Base-by-base conservation (phyloP, 129 eudicot species). In the Rutidosis leptorrhynchoides region DNA sequence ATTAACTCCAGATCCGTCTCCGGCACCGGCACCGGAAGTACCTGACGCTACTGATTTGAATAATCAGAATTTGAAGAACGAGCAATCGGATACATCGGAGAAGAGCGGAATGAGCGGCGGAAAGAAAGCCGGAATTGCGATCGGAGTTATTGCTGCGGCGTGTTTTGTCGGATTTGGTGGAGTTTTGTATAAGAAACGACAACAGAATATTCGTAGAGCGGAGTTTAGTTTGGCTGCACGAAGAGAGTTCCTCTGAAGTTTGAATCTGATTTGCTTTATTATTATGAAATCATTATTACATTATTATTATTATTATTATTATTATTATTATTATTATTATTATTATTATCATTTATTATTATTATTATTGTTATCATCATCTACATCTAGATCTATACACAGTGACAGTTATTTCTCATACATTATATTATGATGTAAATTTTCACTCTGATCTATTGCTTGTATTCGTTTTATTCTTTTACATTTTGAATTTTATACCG, bases 181-280 rank as follows among this genome's bases (percentile, higher is more conserved):
- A 21, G 6, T 86, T 51, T 28, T 86, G 62, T 83, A 78, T 76
- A 83, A 70, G 70, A 86, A 86, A 64, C 79, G 89, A 2, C 84
- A 73, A 72, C 71, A 72, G 74, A 86, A 86, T 45, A 75, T 86
- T 22, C 83, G 67, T 22, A 78, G 89, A 24, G 71, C 94, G 1
- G 78, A 86, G 75, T 83, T 74, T 68, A 81, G 88, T 19, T 68
- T 66, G 58, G 78, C 82, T 45, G 86, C 86, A 32, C 67, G 93
- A 59, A 73, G 83, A 26, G 88, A 82, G 65, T 48, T 80, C 45
- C 92, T 85, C 60, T 82, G 71, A 73, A 4, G 7, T 43, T 65
- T 46, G 49, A 73, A 54, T 26, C 56, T 51, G 35, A 51, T 17
- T 35, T 12, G 40, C 70, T 26, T 71, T 9, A 72, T 22, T 7